Conservation (phyloP, 805 yeast species). For the Yarrowia sp. region DNA sequence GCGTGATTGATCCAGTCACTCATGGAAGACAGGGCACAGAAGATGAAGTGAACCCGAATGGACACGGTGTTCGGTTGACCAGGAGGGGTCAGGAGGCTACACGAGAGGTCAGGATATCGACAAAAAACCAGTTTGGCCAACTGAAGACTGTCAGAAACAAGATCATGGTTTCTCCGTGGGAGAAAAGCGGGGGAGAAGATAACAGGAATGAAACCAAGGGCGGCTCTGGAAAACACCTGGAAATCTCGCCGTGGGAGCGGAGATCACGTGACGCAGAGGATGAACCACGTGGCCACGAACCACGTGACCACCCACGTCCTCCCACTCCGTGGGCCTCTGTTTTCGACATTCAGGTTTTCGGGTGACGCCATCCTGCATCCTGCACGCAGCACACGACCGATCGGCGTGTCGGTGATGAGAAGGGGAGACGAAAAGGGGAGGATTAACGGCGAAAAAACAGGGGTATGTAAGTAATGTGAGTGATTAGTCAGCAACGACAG, state of each 20-base stretch:
- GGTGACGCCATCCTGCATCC: conserved; percentile 20
- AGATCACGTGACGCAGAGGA: too few relatives aligned
- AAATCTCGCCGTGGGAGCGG: conserved; percentile 11
- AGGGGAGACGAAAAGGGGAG: too few relatives aligned
- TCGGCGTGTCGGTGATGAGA: not conserved
- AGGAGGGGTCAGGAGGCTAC: not conserved
- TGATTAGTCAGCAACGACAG: too few relatives aligned
- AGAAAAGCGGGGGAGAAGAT: too few relatives aligned
- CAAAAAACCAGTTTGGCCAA: not conserved
- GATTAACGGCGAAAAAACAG: too few relatives aligned
- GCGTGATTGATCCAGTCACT: conserved; percentile 28
- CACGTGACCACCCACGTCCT: too few relatives aligned
- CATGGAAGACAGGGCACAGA: not conserved
- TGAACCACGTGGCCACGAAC: too few relatives aligned
- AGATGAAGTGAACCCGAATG: conserved; percentile 17
- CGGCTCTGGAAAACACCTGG: not conserved
- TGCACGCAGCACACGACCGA: conserved; percentile 14
- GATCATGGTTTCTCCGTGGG: conserved; percentile 11
- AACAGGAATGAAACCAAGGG: not conserved
- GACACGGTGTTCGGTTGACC: not conserved
- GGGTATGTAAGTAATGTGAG: too few relatives aligned
- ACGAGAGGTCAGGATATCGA: not conserved
- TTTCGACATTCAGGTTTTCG: not conserved
- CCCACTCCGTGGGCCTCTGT: conserved; percentile 9
- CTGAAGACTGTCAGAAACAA: not conserved